These are phyloP conservation scores for Achlya hypogyna DNA, from an alignment of 352 stramenopile species.

Conservation along the genomic window DNA sequence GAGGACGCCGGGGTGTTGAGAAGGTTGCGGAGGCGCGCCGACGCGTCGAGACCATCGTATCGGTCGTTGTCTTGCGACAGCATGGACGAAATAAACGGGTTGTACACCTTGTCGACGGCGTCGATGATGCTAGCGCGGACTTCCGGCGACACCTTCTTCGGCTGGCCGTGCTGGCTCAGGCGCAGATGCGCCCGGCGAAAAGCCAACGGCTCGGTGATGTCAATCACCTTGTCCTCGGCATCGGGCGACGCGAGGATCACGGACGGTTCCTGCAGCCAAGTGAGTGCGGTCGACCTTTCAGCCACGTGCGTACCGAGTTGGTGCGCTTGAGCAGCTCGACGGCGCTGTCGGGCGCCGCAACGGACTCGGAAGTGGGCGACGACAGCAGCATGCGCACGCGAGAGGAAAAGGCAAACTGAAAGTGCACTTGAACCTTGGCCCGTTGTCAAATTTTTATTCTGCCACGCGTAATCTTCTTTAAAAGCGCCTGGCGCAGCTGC, in stretches of 20 bases:
- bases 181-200: constrained; percentile 9
- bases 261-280: background rate
- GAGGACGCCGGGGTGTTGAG: constrained; percentile 41
- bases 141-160: constrained; percentile 1
- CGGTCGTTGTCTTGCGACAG: constrained; percentile 74
- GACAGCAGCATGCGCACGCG: background rate
- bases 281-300: background rate
- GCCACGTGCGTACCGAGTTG: constrained; percentile 9
- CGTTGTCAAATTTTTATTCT: background rate
- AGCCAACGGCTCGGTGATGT: constrained; percentile 11
- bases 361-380: background rate
- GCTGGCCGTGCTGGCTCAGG: background rate
- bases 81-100: constrained; percentile 75
- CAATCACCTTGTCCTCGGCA: constrained; percentile 13
- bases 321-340: constrained; percentile 7
- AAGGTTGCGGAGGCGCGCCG: constrained; percentile 53
- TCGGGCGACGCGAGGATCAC: background rate
- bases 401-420: constrained; percentile 10
- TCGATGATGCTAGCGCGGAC: constrained; percentile 40
- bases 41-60: constrained; percentile 60
- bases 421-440: background rate
- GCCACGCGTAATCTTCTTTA: background rate
- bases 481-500: background rate
- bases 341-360: background rate
- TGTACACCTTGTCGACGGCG: constrained; percentile 64